Percentiles rank a stretch among this genome's conserved stretches.
Conservation (phyloP, 2,329 filamentous ascomycete genomes). For the Colletotrichum musicola region DNA sequence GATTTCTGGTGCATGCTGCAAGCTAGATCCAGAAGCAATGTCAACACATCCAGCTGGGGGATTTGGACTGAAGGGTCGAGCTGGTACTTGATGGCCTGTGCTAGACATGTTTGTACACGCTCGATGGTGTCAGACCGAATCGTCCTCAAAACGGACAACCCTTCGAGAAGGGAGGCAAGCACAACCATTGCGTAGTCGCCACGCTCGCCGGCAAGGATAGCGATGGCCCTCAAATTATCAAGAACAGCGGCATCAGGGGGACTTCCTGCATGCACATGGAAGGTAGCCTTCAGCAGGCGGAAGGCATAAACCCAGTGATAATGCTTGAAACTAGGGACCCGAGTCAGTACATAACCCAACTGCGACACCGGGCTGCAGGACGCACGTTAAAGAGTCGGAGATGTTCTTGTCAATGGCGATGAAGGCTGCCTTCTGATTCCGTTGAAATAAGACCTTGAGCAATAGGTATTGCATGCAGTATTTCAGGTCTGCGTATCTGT, state of each 20-base stretch:
- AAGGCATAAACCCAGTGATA: conserved; percentile 82
- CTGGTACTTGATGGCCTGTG: conserved; percentile 79
- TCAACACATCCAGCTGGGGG: conserved; percentile 74
- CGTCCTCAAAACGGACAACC: conserved; percentile 75
- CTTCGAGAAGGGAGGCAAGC: conserved; percentile 76
- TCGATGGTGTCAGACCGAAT: conserved; percentile 75
- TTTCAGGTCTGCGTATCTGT: conserved; percentile 75
- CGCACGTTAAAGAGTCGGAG: conserved; percentile 74
- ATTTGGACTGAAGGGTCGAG: conserved; percentile 73
- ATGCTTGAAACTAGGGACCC: conserved; percentile 68
- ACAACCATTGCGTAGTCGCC: conserved; percentile 75
- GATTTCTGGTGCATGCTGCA: conserved; percentile 76
- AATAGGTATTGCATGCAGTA: conserved; percentile 83
- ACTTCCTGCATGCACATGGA: conserved; percentile 73
- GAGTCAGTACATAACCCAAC: conserved; percentile 6
- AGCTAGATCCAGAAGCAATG: conserved; percentile 76
- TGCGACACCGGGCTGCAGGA: conserved; percentile 14
- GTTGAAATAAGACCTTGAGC: conserved; percentile 76
- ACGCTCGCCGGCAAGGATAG: conserved; percentile 68
- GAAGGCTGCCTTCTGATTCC: conserved; percentile 78
- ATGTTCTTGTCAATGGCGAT: conserved; percentile 79
- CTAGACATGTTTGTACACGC: conserved; percentile 78
- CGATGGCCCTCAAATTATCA: conserved; percentile 76
- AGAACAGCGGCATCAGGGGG: conserved; percentile 73
- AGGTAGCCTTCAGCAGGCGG: conserved; percentile 77